These are phyloP conservation scores for Castanopsis chinensis DNA, from an alignment of 306 rosid species.

Conservation along the genomic window DNA sequence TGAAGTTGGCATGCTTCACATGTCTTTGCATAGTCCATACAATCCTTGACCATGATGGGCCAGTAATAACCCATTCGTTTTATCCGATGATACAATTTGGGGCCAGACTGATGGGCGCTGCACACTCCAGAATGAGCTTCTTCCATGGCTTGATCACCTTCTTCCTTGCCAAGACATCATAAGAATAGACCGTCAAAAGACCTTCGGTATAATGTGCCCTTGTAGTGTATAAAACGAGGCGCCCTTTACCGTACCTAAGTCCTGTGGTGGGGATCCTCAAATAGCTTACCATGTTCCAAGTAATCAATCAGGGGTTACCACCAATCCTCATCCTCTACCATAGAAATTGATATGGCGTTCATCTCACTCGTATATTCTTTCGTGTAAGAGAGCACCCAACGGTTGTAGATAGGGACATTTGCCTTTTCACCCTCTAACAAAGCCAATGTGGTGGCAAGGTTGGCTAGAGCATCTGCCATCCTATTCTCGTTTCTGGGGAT, in stretches of 20 bases:
- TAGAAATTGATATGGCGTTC: too few relatives aligned
- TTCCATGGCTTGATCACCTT: neutral
- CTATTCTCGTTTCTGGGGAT: neutral
- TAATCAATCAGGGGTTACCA: too few relatives aligned
- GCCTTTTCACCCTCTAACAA: too few relatives aligned
- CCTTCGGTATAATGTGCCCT: neutral
- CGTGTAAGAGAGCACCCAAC: too few relatives aligned
- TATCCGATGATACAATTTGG: neutral
- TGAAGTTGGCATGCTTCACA: neutral
- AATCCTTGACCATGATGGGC: neutral
- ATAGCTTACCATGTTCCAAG: too few relatives aligned
- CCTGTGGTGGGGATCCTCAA: too few relatives aligned
- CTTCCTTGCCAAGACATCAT: neutral
- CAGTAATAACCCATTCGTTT: neutral
- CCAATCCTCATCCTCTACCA: too few relatives aligned
- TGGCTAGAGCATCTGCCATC: too few relatives aligned
- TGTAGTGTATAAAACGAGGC: too few relatives aligned
- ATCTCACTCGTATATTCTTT: too few relatives aligned
- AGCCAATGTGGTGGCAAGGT: too few relatives aligned
- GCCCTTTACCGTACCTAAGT: accelerated
- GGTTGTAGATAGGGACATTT: too few relatives aligned
- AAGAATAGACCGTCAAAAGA: neutral
- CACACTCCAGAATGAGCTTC: neutral
- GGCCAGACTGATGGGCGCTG: neutral
- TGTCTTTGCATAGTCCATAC: neutral